Conservation (phyloP, 345 rosid genomes). For the Alliaria petiolata region DNA sequence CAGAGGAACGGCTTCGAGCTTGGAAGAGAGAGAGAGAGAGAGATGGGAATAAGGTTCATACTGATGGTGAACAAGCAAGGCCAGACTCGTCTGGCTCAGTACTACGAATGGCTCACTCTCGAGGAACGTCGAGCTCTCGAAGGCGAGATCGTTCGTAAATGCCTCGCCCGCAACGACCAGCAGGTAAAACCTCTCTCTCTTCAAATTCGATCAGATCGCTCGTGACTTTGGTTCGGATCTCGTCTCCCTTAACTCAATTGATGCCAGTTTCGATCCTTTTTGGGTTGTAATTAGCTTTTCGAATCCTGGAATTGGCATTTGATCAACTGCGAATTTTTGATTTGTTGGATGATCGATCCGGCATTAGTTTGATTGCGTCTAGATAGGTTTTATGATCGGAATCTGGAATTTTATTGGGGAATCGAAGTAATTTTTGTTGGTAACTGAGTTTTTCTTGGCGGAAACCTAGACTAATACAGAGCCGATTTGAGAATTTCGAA, state of each 20-base stretch:
- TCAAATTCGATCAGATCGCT: not conserved
- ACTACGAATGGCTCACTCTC: slow-evolving; percentile 96
- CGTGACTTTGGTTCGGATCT: slow-evolving; percentile 1
- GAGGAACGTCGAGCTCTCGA: slow-evolving; percentile 98
- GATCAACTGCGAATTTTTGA: not conserved
- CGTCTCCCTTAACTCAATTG: not conserved
- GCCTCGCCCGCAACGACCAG: slow-evolving; percentile 94
- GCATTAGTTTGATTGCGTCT: not conserved
- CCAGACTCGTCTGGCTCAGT: slow-evolving; percentile 95
- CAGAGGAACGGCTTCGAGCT: too few relatives aligned
- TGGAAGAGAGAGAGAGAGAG: not conserved
- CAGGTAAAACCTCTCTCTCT: slow-evolving; percentile 47
- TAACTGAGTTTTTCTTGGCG: too few relatives aligned
- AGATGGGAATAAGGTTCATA: slow-evolving; percentile 94
- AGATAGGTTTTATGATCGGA: too few relatives aligned
- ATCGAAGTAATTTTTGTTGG: too few relatives aligned
- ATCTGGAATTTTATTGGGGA: too few relatives aligned
- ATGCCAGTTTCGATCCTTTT: not conserved
- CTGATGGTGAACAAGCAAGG: slow-evolving; percentile 99
- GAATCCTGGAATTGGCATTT: slow-evolving; percentile 6
- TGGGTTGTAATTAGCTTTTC: not conserved
- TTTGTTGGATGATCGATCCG: not conserved
- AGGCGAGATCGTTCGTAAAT: slow-evolving; percentile 99
- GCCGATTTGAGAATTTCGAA: too few relatives aligned
- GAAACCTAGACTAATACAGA: too few relatives aligned